Conservation (phyloP, 2,329 filamentous ascomycete species). For the Chaetothyriales sp. region DNA sequence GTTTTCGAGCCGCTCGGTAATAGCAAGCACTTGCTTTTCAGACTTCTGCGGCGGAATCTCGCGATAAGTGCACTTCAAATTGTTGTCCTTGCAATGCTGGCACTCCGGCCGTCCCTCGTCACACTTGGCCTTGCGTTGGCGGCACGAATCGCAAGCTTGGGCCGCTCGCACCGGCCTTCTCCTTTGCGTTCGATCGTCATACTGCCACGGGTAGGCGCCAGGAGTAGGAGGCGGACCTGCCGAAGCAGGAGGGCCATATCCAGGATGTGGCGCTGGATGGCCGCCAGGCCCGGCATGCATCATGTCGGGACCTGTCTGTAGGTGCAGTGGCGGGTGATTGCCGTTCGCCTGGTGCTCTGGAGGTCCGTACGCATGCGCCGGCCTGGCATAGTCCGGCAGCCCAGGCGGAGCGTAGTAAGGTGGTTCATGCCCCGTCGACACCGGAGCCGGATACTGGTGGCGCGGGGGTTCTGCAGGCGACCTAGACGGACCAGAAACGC, state of each 20-base stretch:
- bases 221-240: slow-evolving; percentile 11
- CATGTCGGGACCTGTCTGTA: slow-evolving; percentile 17
- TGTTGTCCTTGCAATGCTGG: slow-evolving; percentile 75
- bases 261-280: slow-evolving; percentile 4
- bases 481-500: slow-evolving; percentile 15
- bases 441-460: slow-evolving; percentile 14
- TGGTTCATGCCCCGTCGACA: slow-evolving; percentile 12
- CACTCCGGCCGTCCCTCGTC: slow-evolving; percentile 75
- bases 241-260: slow-evolving; percentile 12
- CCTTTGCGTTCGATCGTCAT: slow-evolving; percentile 6
- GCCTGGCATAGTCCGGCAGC: slow-evolving; percentile 12
- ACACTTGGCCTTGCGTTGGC: slow-evolving; percentile 78
- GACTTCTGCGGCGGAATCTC: slow-evolving; percentile 87
- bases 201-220: slow-evolving; percentile 5
- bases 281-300: slow-evolving; percentile 13
- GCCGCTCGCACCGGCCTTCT: slow-evolving; percentile 16
- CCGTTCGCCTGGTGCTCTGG: slow-evolving; percentile 13
- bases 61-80: slow-evolving; percentile 70
- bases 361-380: slow-evolving; percentile 13
- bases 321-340: slow-evolving; percentile 13
- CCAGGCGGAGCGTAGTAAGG: slow-evolving; percentile 12
- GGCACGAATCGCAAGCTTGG: slow-evolving; percentile 82
- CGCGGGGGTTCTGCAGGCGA: slow-evolving; percentile 16
- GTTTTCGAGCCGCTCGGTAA: slow-evolving; percentile 14
- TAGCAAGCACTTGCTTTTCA: slow-evolving; percentile 24